phyloP scores from a whole-genome alignment of 2,329 filamentous ascomycete genomes.

The Calonectria leucothoes region DNA sequence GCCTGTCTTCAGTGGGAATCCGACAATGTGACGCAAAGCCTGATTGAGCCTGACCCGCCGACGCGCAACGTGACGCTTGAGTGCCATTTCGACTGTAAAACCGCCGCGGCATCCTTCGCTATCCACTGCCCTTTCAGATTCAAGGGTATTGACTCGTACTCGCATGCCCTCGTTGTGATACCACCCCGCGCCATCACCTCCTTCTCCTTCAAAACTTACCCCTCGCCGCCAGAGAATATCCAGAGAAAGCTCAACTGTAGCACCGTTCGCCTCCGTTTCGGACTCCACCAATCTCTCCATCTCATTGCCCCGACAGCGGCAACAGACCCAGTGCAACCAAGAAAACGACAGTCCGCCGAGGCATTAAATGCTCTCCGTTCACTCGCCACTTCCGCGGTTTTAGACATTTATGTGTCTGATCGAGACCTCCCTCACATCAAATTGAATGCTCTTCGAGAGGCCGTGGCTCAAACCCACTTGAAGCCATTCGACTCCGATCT shows the following conservation, averaged over 20 bases:
- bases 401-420: conserved; percentile 19
- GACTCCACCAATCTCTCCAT: neutral
- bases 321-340: conserved; percentile 11
- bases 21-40: neutral
- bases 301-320: neutral
- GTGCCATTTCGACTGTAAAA: conserved; percentile 6
- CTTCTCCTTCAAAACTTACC: conserved; percentile 10
- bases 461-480: neutral
- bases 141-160: conserved; percentile 13
- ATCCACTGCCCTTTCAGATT: conserved; percentile 14
- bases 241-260: conserved; percentile 13
- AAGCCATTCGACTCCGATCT: conserved; percentile 13
- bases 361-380: conserved; percentile 10
- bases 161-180: conserved; percentile 2
- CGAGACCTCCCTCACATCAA: conserved; percentile 8
- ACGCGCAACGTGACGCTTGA: conserved; percentile 4
- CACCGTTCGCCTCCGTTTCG: conserved; percentile 10
- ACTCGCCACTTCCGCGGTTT: neutral
- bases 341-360: conserved; percentile 12
- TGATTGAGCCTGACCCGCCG: conserved; percentile 13
- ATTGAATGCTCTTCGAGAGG: conserved; percentile 13
- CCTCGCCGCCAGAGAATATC: neutral
- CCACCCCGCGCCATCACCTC: conserved; percentile 4
- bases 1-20: conserved; percentile 14
- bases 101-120: neutral